Conservation (phyloP, 176 grass and related monocot genomes). For the Avena insularis region DNA sequence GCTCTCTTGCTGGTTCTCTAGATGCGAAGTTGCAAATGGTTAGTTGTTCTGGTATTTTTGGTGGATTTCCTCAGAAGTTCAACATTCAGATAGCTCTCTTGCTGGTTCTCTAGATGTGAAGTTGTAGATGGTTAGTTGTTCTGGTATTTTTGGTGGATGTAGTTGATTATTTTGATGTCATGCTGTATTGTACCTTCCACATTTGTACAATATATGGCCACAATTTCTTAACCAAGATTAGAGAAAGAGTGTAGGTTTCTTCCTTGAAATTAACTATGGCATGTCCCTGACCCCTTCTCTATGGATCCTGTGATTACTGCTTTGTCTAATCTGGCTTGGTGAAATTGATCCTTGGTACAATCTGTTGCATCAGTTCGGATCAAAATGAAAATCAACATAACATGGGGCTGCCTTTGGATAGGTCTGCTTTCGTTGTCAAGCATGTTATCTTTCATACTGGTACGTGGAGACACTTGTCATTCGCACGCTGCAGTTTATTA, state of each 20-base stretch:
- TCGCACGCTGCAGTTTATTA: slow-evolving; percentile 15
- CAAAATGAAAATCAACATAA: not conserved
- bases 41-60: not conserved
- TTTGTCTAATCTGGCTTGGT: slow-evolving; percentile 5
- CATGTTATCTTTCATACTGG: not conserved
- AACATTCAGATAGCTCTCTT: not conserved
- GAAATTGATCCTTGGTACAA: not conserved
- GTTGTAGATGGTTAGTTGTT: not conserved
- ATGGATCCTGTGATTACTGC: slow-evolving; percentile 1
- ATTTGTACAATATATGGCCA: slow-evolving; percentile 36
- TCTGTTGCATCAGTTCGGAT: not conserved
- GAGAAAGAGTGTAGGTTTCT: not conserved
- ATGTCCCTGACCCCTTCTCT: not conserved
- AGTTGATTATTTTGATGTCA: slow-evolving; percentile 7
- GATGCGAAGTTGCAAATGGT: not conserved
- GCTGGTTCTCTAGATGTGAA: not conserved
- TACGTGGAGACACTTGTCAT: slow-evolving; percentile 11
- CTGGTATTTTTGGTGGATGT: slow-evolving; percentile 36
- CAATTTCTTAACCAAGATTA: slow-evolving; percentile 20
- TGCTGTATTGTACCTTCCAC: slow-evolving; percentile 32
- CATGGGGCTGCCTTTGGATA: slow-evolving; percentile 5
- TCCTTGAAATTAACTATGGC: slow-evolving; percentile 10
- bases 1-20: not conserved
- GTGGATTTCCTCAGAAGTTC: slow-evolving; percentile 25
- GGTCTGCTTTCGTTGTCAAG: not conserved